phyloP scores from a whole-genome alignment of 208 protist species.

The Strigomonas oncopelti region DNA sequence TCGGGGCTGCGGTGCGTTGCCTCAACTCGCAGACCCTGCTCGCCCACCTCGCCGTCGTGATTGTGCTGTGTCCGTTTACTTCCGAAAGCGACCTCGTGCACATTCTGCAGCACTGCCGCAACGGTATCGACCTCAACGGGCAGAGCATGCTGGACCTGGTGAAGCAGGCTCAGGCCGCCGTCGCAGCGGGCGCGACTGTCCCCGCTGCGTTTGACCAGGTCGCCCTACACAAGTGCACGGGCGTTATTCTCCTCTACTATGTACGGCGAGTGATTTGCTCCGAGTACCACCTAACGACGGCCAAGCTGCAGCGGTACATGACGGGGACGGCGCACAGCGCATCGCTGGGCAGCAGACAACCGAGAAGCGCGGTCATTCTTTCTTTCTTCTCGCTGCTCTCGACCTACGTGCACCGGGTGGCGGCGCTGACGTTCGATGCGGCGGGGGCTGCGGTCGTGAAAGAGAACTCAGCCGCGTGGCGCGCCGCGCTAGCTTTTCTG shows the following conservation, averaged over 20 bases:
- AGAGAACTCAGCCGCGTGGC: background rate
- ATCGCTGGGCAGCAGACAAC: background rate
- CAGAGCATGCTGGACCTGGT: constrained; percentile 45
- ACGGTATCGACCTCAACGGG: constrained; percentile 55
- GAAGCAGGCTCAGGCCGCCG: background rate
- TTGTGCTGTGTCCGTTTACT: constrained; percentile 50
- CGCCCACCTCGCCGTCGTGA: constrained; percentile 41
- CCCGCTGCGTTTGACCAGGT: constrained; percentile 10
- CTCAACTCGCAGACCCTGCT: constrained; percentile 50
- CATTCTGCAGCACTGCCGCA: constrained; percentile 48
- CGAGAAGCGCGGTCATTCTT: constrained; percentile 5
- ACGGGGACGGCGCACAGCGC: constrained; percentile 12
- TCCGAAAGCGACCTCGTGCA: constrained; percentile 58
- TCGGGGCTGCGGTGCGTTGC: constrained; percentile 9
- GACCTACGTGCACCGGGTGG: background rate
- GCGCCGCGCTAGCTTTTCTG: constrained; percentile 13
- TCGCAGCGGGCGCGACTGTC: background rate
- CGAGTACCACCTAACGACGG: constrained; percentile 40
- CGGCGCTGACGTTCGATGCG: background rate
- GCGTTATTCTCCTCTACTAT: constrained; percentile 41
- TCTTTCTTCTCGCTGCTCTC: constrained; percentile 1
- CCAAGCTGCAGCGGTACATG: constrained; percentile 23
- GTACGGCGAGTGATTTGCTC: constrained; percentile 29
- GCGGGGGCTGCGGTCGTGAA: background rate
- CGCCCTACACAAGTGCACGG: constrained; percentile 46